Conservation (phyloP, 208 protist species). For the Herpetomonas samuelpessoai region DNA sequence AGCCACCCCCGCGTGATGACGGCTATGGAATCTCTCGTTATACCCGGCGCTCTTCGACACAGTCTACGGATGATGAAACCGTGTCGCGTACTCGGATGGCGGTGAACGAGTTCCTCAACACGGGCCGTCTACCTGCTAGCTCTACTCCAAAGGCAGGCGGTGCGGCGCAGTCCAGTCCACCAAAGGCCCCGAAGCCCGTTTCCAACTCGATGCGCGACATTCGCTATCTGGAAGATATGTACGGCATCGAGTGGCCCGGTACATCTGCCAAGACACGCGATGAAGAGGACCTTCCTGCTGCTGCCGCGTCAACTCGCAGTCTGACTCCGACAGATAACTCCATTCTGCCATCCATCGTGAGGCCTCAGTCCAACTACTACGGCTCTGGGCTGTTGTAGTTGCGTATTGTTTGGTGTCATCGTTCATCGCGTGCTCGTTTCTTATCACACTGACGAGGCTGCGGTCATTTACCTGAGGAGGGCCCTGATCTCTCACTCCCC, state of each 20-base stretch:
- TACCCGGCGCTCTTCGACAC: too few relatives aligned
- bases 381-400: neutral
- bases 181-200: neutral
- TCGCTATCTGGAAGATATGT: conserved; percentile 4
- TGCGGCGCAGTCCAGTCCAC: neutral
- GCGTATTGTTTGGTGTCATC: neutral
- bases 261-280: neutral
- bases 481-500: too few relatives aligned
- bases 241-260: conserved; percentile 2
- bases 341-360: neutral
- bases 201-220: neutral
- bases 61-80: too few relatives aligned
- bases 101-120: too few relatives aligned
- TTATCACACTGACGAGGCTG: too few relatives aligned
- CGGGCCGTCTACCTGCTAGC: too few relatives aligned
- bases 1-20: too few relatives aligned
- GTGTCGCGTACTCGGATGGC: too few relatives aligned
- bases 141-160: too few relatives aligned
- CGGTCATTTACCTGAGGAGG: too few relatives aligned
- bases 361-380: conserved; percentile 1
- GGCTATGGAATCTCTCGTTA: too few relatives aligned
- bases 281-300: neutral
- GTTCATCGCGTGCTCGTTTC: too few relatives aligned
- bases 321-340: conserved; percentile 9
- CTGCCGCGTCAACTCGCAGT: neutral